phyloP scores from a whole-genome alignment of 2,329 filamentous ascomycete genomes.

The Fusarium torulosum region DNA sequence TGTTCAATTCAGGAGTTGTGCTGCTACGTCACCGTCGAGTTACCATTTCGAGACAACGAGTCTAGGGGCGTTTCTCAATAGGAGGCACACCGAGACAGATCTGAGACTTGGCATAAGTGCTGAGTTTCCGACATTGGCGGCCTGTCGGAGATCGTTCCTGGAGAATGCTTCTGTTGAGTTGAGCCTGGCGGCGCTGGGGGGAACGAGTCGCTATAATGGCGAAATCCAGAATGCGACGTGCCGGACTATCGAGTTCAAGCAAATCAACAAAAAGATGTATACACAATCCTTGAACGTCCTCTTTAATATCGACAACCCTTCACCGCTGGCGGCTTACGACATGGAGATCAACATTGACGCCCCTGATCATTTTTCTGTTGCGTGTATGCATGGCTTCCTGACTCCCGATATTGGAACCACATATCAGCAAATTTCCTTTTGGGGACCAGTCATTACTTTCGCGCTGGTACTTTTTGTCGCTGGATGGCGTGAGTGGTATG shows the following conservation, averaged over 20 bases:
- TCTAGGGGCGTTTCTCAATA: constrained; percentile 17
- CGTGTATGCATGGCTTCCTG: constrained; percentile 30
- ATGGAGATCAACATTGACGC: constrained; percentile 34
- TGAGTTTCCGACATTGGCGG: neutral
- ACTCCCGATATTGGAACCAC: constrained; percentile 36
- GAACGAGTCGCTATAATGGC: constrained; percentile 30
- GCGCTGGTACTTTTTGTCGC: constrained; percentile 35
- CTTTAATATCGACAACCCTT: constrained; percentile 49
- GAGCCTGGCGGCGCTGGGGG: constrained; percentile 34
- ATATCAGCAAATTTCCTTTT: constrained; percentile 19
- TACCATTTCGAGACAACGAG: constrained; percentile 11
- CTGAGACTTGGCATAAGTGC: neutral
- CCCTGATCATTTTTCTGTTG: constrained; percentile 29
- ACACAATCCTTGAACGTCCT: constrained; percentile 2
- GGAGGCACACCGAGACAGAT: constrained; percentile 7
- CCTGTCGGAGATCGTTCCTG: constrained; percentile 16
- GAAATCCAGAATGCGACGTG: constrained; percentile 40
- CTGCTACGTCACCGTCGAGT: no score
- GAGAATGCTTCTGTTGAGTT: constrained; percentile 29
- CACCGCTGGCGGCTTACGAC: constrained; percentile 36
- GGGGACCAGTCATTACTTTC: constrained; percentile 29
- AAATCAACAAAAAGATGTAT: neutral
- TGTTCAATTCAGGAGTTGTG: constrained; percentile 35
- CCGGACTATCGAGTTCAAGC: neutral
- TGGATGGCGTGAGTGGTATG: constrained; percentile 29